Conservation (phyloP, 805 yeast genomes). For the Brettanomyces anomalus region DNA sequence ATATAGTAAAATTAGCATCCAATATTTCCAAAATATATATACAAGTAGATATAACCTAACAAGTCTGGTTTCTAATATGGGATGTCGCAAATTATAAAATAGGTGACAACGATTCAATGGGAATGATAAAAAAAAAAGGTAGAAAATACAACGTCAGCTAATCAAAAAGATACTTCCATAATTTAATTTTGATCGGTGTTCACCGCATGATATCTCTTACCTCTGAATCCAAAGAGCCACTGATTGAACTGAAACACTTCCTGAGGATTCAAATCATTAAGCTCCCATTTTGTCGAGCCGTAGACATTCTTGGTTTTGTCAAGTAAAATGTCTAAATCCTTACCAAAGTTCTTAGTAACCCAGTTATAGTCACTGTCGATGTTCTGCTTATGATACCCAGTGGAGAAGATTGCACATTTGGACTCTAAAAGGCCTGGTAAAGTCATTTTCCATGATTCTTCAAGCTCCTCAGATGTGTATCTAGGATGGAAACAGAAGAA, state of each 20-base stretch:
- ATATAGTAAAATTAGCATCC: neutral
- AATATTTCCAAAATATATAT: neutral
- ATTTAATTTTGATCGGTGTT: neutral
- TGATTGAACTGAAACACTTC: slow-evolving; percentile 91
- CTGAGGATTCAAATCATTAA: slow-evolving; percentile 86
- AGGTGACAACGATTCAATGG: too few relatives aligned
- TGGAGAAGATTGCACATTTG: slow-evolving; percentile 84
- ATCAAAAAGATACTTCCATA: too few relatives aligned
- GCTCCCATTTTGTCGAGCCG: slow-evolving; percentile 88
- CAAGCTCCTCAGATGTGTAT: slow-evolving; percentile 69
- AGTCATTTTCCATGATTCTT: slow-evolving; percentile 76
- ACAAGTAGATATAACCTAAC: neutral
- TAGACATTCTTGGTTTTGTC: slow-evolving; percentile 65
- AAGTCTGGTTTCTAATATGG: too few relatives aligned
- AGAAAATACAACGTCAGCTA: too few relatives aligned
- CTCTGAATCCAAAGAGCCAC: slow-evolving; percentile 85
- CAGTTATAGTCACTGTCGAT: slow-evolving; percentile 60
- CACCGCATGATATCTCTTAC: slow-evolving; percentile 91
- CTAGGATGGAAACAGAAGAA: slow-evolving; percentile 97
- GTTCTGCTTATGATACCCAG: slow-evolving; percentile 81
- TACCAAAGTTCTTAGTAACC: slow-evolving; percentile 53
- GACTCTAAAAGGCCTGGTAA: slow-evolving; percentile 84
- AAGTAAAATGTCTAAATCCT: slow-evolving; percentile 76
- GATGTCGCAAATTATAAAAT: too few relatives aligned
- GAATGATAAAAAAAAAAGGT: too few relatives aligned